phyloP scores from a whole-genome alignment of 306 rosid genomes.

The Myrica gale region DNA sequence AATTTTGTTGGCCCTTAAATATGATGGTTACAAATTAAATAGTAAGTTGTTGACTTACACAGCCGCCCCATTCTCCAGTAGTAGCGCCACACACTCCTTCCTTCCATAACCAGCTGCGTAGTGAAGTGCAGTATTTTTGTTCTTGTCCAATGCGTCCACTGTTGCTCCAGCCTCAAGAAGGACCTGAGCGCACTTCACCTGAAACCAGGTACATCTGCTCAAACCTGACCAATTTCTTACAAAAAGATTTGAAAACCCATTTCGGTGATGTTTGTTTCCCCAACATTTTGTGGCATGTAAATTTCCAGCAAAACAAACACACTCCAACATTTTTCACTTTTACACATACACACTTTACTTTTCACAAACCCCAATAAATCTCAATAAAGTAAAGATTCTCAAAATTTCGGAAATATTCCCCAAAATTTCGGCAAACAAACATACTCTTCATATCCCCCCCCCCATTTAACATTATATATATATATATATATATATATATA shows the following conservation, averaged over 20 bases:
- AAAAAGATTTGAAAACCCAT: neutral
- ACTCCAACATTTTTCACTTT: too few relatives aligned
- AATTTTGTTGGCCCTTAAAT: too few relatives aligned
- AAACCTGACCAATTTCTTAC: neutral
- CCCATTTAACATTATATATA: neutral
- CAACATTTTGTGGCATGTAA: too few relatives aligned
- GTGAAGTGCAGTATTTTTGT: constrained; percentile 96
- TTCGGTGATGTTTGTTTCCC: neutral
- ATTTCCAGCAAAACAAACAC: too few relatives aligned
- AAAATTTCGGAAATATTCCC: too few relatives aligned
- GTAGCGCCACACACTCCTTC: constrained; percentile 94
- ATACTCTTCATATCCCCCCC: neutral
- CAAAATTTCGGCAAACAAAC: too few relatives aligned
- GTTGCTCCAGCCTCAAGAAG: constrained; percentile 96
- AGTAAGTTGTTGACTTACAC: constrained; percentile 61
- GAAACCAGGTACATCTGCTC: constrained; percentile 24
- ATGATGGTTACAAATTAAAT: constrained; percentile 4
- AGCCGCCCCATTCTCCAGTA: constrained; percentile 89
- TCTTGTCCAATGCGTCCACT: constrained; percentile 92
- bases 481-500: too few relatives aligned
- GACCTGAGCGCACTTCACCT: constrained; percentile 94
- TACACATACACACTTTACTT: too few relatives aligned
- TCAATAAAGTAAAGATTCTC: too few relatives aligned
- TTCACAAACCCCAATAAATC: too few relatives aligned
- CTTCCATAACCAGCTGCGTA: constrained; percentile 99